Conservation (phyloP, 495 filamentous ascomycete genomes). For the Tuber borchii region DNA sequence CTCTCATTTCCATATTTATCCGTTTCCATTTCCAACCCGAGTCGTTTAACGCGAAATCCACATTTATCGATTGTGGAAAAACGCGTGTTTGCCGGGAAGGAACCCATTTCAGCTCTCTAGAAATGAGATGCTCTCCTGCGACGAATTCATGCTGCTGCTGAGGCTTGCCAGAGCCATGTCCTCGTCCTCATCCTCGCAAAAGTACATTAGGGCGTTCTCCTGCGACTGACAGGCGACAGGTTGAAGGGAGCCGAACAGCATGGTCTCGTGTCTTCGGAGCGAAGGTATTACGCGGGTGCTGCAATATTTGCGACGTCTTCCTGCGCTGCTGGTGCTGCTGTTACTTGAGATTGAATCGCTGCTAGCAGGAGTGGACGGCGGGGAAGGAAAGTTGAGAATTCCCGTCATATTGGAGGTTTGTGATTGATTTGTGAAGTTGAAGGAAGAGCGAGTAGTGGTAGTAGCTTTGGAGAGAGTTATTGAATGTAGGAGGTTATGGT, state of each 20-base stretch:
- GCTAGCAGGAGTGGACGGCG: slow-evolving; percentile 15
- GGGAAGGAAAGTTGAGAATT: slow-evolving; percentile 18
- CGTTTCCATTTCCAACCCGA: neutral
- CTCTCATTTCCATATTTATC: neutral
- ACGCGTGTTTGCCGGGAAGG: neutral
- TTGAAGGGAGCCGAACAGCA: slow-evolving; percentile 30
- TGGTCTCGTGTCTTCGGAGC: slow-evolving; percentile 32
- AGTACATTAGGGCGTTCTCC: slow-evolving; percentile 13
- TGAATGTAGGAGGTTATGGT: neutral
- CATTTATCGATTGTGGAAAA: neutral
- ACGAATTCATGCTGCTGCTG: neutral
- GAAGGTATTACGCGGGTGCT: slow-evolving; percentile 25
- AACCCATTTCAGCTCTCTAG: neutral
- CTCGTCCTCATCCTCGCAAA: neutral
- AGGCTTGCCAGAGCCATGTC: neutral
- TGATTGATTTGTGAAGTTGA: neutral
- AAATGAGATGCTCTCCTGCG: neutral
- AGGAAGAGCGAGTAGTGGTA: neutral
- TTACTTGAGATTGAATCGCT: neutral
- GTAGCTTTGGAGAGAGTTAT: neutral
- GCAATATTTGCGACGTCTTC: slow-evolving; percentile 20
- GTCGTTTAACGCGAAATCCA: neutral
- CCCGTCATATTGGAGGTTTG: slow-evolving; percentile 9
- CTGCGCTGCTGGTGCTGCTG: neutral
- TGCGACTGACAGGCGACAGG: slow-evolving; percentile 34